These are phyloP conservation scores for Neurospora cerealis DNA, from an alignment of 495 filamentous ascomycete species.

Conservation along the genomic window DNA sequence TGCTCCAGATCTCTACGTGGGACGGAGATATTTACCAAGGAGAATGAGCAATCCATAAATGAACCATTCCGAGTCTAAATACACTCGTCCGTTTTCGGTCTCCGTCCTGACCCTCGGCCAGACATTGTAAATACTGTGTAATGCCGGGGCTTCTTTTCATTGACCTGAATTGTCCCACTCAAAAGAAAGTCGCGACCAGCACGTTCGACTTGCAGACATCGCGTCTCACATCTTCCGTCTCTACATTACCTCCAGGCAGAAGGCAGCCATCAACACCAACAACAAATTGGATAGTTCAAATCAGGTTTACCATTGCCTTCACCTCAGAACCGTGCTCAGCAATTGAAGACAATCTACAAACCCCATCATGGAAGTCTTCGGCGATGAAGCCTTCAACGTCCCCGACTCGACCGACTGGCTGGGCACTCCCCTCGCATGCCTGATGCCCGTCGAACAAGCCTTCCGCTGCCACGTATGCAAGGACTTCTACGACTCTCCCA, in stretches of 20 bases:
- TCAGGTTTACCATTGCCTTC: neutral
- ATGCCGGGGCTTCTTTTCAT: neutral
- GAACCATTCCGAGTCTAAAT: neutral
- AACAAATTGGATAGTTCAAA: neutral
- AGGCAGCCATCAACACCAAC: neutral
- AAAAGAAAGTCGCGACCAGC: neutral
- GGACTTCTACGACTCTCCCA: conserved; percentile 87
- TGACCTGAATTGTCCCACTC: neutral
- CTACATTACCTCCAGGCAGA: neutral
- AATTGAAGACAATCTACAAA: neutral
- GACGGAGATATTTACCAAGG: no score
- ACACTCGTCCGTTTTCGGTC: neutral
- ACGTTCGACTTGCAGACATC: neutral
- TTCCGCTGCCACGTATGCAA: conserved; percentile 96
- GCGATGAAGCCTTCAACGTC: conserved; percentile 43
- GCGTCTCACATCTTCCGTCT: neutral
- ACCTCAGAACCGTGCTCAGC: neutral
- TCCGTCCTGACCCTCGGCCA: neutral
- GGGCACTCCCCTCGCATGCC: conserved; percentile 58
- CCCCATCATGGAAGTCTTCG: conserved; percentile 16
- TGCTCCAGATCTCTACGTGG: neutral
- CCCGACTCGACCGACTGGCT: conserved; percentile 93
- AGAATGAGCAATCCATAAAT: neutral
- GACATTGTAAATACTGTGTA: neutral
- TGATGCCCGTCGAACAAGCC: conserved; percentile 71